Conservation (phyloP, 2,329 filamentous ascomycete species). For the Colletotrichum chrysophilum region DNA sequence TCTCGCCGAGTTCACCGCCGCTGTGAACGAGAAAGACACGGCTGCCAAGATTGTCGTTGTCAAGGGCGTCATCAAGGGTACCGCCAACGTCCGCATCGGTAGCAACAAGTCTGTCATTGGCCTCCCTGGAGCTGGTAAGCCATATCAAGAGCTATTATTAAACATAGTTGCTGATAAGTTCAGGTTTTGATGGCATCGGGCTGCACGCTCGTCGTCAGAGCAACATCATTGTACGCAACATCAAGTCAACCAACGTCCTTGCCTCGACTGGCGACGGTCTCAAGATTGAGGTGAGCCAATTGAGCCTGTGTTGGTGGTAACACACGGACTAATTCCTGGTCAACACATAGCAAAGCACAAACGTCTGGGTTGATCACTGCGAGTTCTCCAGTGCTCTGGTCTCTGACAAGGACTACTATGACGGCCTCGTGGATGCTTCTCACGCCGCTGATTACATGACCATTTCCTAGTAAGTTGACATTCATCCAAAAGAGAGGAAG, state of each 20-base stretch:
- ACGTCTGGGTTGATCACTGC: slow-evolving; percentile 54
- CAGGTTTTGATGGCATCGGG: slow-evolving; percentile 34
- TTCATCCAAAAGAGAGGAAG: neutral
- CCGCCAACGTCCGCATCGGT: slow-evolving; percentile 41
- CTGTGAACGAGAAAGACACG: slow-evolving; percentile 43
- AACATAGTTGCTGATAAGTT: neutral
- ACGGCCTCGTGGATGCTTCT: slow-evolving; percentile 48
- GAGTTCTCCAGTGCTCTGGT: slow-evolving; percentile 43
- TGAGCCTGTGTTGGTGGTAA: accelerated
- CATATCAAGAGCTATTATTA: accelerated
- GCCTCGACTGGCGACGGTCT: slow-evolving; percentile 47
- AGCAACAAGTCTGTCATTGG: slow-evolving; percentile 50
- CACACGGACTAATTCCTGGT: slow-evolving; percentile 49
- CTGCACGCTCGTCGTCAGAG: slow-evolving; percentile 45
- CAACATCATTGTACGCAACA: slow-evolving; percentile 64
- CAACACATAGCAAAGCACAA: slow-evolving; percentile 48
- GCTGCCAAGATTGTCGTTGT: slow-evolving; percentile 42
- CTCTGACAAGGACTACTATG: slow-evolving; percentile 46
- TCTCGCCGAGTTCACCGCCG: slow-evolving; percentile 48
- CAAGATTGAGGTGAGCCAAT: slow-evolving; percentile 21
- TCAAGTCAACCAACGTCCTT: slow-evolving; percentile 47
- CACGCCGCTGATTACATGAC: slow-evolving; percentile 50
- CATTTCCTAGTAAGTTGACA: slow-evolving; percentile 32
- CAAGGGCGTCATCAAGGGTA: slow-evolving; percentile 39
- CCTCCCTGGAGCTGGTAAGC: slow-evolving; percentile 24